Evolutionary conservation across 139 green algal genomes (phyloP), one percentile per base, ranked within the genome.

Genomic region (Volvox reticuliferus): DNA sequence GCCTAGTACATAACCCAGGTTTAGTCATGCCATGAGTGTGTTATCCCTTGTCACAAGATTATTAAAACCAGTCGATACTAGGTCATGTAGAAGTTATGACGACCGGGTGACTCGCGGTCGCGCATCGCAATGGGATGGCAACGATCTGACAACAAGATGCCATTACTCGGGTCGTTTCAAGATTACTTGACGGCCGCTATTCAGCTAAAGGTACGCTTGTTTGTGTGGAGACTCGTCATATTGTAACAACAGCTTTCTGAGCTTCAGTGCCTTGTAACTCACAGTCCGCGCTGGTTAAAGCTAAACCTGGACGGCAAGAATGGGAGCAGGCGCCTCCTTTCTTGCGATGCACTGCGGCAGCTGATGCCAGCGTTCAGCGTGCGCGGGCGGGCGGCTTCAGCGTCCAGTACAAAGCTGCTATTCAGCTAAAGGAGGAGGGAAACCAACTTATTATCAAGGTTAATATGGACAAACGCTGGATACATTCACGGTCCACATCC

Each of bases 271-370:
- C 44, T 55, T 55, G 44, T 55, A 55, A 55, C 55, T 73, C 19
- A 79, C 87, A 93, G 91, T 82, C 81, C 0, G 79, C 88, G 2
- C 88, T 92, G 1, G 65, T 94, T 9, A 92, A 89, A 32, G 20
- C 28, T 9, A 63, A 82, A 5, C 88, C 92, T 1, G 88, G 92
- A 0, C 24, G 92, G 26, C 88, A 91, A 80, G 92, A 87, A n/a
- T 94, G 88, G 88, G 92, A 94, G 77, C 22, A 71, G 16, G 67
- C 88, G 0, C 91, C 91, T 36, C 87, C 91, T 18, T 94, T 91
- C 55, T 18, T 94, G 65, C 91, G 91, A 24, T 79, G 75, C 82
- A 93, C 91, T 1, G 91, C 87, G 6, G 88, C 80, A 44, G 78
- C 62, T 0, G n/a, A 50, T 19, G 62, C 84, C n/a, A n/a, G 13